These are phyloP conservation scores for Blastobotrys chiropterorum DNA, from an alignment of 805 yeast species.

Conservation along the genomic window DNA sequence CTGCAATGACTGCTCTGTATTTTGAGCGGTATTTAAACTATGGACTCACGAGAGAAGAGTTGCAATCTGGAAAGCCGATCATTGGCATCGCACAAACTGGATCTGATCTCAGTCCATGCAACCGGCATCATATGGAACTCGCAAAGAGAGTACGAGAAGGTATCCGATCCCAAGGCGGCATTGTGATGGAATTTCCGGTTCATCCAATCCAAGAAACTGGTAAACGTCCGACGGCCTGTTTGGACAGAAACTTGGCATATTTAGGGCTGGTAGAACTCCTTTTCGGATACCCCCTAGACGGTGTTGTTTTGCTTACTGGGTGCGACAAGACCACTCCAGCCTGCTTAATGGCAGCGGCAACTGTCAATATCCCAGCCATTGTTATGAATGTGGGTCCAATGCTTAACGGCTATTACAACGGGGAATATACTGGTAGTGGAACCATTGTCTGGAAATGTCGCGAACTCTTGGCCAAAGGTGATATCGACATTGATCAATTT, in stretches of 20 bases:
- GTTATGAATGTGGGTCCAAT: constrained; percentile 47
- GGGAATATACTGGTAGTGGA: constrained; percentile 22
- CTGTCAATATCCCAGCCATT: constrained; percentile 46
- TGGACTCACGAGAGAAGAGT: constrained; percentile 24
- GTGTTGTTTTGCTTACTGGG: constrained; percentile 24
- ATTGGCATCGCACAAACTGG: constrained; percentile 91
- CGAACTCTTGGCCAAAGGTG: constrained; percentile 19
- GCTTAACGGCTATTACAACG: constrained; percentile 24
- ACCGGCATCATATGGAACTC: constrained; percentile 21
- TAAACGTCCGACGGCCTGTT: constrained; percentile 23
- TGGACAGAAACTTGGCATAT: constrained; percentile 23
- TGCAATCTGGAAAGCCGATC: constrained; percentile 65
- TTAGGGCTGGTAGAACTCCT: constrained; percentile 21
- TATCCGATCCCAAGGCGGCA: constrained; percentile 22
- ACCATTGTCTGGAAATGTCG: constrained; percentile 24
- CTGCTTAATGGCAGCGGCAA: constrained; percentile 48
- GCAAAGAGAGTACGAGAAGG: constrained; percentile 24
- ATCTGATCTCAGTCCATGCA: constrained; percentile 40
- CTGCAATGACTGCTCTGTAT: constrained; percentile 24
- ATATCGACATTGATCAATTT: constrained; percentile 21
- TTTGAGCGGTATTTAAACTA: constrained; percentile 24
- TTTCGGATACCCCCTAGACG: constrained; percentile 23
- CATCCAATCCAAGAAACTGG: constrained; percentile 26
- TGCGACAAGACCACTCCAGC: constrained; percentile 54
- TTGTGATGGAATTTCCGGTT: constrained; percentile 24